A percentile compares a stretch with the other conserved stretches of the same genome.
Evolutionary conservation across 257 asterid species (phyloP).

Genomic region (Cinchona pubescens): DNA sequence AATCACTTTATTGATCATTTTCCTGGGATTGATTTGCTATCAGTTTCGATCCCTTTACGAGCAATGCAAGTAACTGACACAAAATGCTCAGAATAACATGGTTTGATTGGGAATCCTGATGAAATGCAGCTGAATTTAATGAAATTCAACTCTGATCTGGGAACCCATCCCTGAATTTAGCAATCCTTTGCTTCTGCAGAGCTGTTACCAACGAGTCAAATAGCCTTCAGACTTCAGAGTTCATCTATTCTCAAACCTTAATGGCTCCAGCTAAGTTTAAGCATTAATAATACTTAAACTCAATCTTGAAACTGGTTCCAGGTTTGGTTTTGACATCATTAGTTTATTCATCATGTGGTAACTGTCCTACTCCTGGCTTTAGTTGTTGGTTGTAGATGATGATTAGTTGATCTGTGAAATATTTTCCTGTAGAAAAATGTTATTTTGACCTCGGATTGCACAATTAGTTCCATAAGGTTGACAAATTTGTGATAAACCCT

Average conservation of each 20-base stretch:
- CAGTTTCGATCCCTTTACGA: neutral
- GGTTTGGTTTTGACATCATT: constrained; percentile 20
- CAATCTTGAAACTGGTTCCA: neutral
- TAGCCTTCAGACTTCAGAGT: too few relatives aligned
- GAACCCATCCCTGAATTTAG: too few relatives aligned
- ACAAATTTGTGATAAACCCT: neutral
- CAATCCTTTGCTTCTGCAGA: neutral
- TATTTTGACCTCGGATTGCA: neutral
- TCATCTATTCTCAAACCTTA: too few relatives aligned
- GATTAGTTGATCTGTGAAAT: constrained; percentile 35
- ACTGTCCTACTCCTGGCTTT: neutral
- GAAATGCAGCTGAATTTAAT: neutral
- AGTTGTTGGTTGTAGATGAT: constrained; percentile 31
- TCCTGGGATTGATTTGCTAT: neutral
- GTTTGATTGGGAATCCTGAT: neutral
- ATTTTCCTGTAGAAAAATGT: constrained; percentile 8
- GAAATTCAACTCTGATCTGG: too few relatives aligned
- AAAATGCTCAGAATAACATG: too few relatives aligned
- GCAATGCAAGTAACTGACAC: too few relatives aligned
- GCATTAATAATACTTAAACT: constrained; percentile 3
- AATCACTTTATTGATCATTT: too few relatives aligned
- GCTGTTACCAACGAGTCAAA: too few relatives aligned
- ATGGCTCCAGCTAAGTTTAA: too few relatives aligned
- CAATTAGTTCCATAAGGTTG: neutral
- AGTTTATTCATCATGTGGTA: neutral